Evolutionary conservation across 1,284 basidiomycete species (phyloP), one percentile per base, ranked within the genome.

Genomic region (Ustilago hordei): DNA sequence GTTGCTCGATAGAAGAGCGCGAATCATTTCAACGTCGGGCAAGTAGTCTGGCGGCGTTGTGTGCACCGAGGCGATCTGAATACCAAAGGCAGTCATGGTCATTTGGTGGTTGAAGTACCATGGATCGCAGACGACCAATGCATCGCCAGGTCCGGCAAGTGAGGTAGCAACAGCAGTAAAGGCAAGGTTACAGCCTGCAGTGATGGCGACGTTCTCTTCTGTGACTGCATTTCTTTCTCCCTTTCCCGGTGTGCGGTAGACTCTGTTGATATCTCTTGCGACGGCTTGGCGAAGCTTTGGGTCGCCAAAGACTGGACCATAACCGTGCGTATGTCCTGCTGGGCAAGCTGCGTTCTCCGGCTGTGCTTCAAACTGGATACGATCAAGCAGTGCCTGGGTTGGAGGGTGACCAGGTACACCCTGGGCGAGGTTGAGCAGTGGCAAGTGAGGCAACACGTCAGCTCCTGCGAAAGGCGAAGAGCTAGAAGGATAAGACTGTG

Each of bases 41-140:
- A 85, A 84, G 93, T 95, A 9, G 34, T 89, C 87, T 8, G 67
- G 68, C 39, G 89, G 86, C 28, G 87, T 87, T 2, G 91, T 91
- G n/a, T 88, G 88, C 36, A 95, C 87, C 1, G 91, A 88, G 4
- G 93, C 87, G 2, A 91, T 86, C 60, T 88, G 89, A 12, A 83
- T 79, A n/a, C 74, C 73, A 17, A 81, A 69, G 3, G 81, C 70
- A 1, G 75, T 55, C 74, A 95, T 87, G 1, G 90, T 90, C 93
- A 94, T 95, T 34, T 69, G 55, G 60, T 79, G 73, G 50, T 79
- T 79, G 34, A 79, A 79, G 58, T 78, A 79, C 79, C 92, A 93
- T 11, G 94, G 93, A 0, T 91, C 88, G 7, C 93, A 93, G 15
- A 95, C 86, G 56, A 96, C 91, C 47, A 94, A 88, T 74, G 92